Evolutionary conservation across 2,329 filamentous ascomycete species (phyloP), one percentile per base, ranked within the genome.

Genomic region (Zymoseptoria tritici): DNA sequence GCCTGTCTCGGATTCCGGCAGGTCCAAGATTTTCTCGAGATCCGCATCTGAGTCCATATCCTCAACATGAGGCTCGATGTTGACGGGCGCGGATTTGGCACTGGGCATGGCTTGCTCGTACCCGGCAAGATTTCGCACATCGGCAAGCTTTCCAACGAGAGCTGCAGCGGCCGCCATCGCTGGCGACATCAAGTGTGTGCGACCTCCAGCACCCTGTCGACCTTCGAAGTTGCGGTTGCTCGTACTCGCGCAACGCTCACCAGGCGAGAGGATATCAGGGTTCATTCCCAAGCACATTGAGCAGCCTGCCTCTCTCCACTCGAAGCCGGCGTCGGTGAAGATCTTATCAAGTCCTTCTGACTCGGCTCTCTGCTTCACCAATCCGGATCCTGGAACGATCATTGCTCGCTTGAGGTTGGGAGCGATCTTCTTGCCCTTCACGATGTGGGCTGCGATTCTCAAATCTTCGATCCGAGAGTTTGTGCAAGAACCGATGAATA

Each of bases 251-350:
- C 94, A 97, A 71, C 94, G 87, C 78, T 99, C 94, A 74, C 88
- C 84, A 57, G 94, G 92, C 1, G 91, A 86, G 53, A 97, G 83
- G 64, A 99, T 97, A 74, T 99, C 94, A 0, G 94, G 93, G 80
- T 99, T 99, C 93, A 99, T 99, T 74, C 94, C 94, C 58, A 99
- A 83, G 74, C 94, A 97, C 94, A 99, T 99, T 64, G 90, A 96
- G 83, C 94, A 99, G 55, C 94, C 94, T 66, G 94, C 94, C 79
- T 99, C 94, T 73, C 94, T 86, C 93, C 93, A 97, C 75, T 97
- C 93, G 67, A 97, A 97, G 7, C 94, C 94, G 54, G 94, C 92
- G 62, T 96, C 90, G 8, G 79, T 72, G 76, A 99, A 97, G 72
- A 97, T 89, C 80, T 91, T 90, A 77, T 97, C 90, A 4, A 99